Percentiles rank a stretch among this genome's conserved stretches.
Evolutionary conservation across 1,284 basidiomycete genomes (phyloP).

Genomic region (Rhodotorula sp.): DNA sequence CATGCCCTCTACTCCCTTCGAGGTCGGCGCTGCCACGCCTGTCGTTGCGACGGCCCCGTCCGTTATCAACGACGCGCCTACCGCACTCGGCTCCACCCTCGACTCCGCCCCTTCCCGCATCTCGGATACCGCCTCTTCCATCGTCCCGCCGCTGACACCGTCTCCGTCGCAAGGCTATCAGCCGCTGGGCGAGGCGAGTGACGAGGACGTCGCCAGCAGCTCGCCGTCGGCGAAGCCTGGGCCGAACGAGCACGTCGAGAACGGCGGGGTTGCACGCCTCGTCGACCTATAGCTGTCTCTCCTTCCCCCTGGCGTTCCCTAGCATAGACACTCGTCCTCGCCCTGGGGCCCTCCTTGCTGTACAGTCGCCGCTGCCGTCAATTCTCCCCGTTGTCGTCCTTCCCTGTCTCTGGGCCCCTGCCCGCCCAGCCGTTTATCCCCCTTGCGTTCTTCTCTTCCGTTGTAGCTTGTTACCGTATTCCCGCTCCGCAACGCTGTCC

Average conservation of each 20-base stretch:
- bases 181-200: conserved; percentile 1
- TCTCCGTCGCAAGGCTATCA: conserved; percentile 15
- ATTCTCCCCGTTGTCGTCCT: background rate
- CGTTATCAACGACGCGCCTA: background rate
- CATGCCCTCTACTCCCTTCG: background rate
- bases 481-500: background rate
- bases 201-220: background rate
- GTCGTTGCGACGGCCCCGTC: background rate
- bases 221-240: background rate
- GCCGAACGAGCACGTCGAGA: conserved; percentile 1
- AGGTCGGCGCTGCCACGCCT: background rate
- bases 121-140: conserved; percentile 6
- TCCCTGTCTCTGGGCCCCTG: background rate
- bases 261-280: background rate
- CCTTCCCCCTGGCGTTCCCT: background rate
- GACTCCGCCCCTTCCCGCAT: background rate
- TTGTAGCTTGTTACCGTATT: background rate
- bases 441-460: background rate
- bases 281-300: background rate
- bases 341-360: background rate
- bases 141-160: conserved; percentile 2
- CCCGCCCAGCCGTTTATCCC: background rate
- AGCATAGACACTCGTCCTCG: background rate
- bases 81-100: background rate
- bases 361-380: background rate